Percentiles rank a stretch among this genome's conserved stretches.
Conservation (phyloP, 331 rosid species). For the Dryas integrifolia region DNA sequence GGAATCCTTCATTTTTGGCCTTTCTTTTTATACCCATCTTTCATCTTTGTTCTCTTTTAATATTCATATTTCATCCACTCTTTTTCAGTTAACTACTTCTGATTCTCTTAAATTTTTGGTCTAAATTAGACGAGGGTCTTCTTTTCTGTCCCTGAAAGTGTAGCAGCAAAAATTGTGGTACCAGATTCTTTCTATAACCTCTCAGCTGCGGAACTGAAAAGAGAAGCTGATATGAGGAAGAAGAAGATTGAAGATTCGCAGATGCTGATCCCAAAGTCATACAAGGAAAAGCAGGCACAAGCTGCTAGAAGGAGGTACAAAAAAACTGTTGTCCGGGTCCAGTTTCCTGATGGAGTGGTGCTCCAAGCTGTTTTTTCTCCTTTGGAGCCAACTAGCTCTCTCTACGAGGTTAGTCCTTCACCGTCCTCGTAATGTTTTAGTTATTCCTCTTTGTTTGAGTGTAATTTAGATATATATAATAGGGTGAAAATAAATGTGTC, state of each 20-base stretch:
- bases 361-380: constrained; percentile 88
- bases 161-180: constrained; percentile 76
- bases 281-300: constrained; percentile 85
- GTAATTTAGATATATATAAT: not conserved
- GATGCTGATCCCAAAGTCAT: constrained; percentile 78
- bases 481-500: not conserved
- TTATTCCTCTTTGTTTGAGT: constrained; percentile 7
- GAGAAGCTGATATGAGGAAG: constrained; percentile 82
- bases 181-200: constrained; percentile 86
- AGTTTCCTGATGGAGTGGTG: constrained; percentile 91
- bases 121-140: constrained; percentile 65
- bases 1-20: not conserved
- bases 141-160: constrained; percentile 84
- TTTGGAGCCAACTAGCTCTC: constrained; percentile 64
- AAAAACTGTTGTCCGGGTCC: constrained; percentile 67
- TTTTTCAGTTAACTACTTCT: not conserved
- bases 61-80: not conserved
- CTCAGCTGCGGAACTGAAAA: constrained; percentile 64
- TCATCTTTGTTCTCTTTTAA: not conserved
- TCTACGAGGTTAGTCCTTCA: constrained; percentile 68
- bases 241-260: constrained; percentile 89
- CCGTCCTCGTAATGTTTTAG: constrained; percentile 9
- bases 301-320: constrained; percentile 61
- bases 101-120: constrained; percentile 8
- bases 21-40: not conserved